A percentile compares a stretch with the other conserved stretches of the same genome.
phyloP scores from a whole-genome alignment of 805 yeast genomes.

The Suhomyces sp. region DNA sequence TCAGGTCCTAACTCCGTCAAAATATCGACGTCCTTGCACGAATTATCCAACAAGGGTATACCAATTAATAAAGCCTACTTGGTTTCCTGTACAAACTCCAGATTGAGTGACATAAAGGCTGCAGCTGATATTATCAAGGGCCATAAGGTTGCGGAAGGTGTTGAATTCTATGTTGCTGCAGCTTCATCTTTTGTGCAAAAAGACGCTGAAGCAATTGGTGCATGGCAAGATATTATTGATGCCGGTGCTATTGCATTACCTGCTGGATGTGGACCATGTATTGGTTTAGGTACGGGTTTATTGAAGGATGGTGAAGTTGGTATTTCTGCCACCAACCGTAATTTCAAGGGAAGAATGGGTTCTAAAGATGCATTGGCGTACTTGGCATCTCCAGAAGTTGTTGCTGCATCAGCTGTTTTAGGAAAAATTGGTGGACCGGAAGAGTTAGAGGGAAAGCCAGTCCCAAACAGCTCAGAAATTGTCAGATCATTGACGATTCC shows the following conservation, averaged over 20 bases:
- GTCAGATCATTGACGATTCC: constrained; percentile 39
- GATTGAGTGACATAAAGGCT: constrained; percentile 87
- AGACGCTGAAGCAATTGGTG: constrained; percentile 88
- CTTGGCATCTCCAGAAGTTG: constrained; percentile 96
- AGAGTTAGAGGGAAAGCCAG: constrained; percentile 64
- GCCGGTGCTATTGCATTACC: constrained; percentile 96
- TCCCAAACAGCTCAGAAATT: constrained; percentile 48
- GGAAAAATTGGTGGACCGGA: constrained; percentile 94
- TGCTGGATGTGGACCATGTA: constrained; percentile 99
- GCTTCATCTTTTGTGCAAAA: constrained; percentile 91
- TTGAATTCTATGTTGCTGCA: constrained; percentile 95
- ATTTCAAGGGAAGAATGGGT: constrained; percentile 99
- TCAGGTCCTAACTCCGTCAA: constrained; percentile 98
- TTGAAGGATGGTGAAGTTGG: constrained; percentile 96
- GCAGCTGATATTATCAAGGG: constrained; percentile 89
- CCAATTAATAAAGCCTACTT: constrained; percentile 90
- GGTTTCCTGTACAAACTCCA: constrained; percentile 96
- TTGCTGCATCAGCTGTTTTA: constrained; percentile 95
- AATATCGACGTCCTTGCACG: constrained; percentile 75
- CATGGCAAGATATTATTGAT: constrained; percentile 84
- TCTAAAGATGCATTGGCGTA: constrained; percentile 94
- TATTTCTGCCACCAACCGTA: constrained; percentile 96
- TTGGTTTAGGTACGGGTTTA: constrained; percentile 93
- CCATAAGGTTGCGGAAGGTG: constrained; percentile 81
- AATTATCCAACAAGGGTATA: constrained; percentile 69